Percentiles rank a stretch among this genome's conserved stretches.
Evolutionary conservation across 1,284 basidiomycete genomes (phyloP).

Genomic region (Fomitopsis schrenkii): DNA sequence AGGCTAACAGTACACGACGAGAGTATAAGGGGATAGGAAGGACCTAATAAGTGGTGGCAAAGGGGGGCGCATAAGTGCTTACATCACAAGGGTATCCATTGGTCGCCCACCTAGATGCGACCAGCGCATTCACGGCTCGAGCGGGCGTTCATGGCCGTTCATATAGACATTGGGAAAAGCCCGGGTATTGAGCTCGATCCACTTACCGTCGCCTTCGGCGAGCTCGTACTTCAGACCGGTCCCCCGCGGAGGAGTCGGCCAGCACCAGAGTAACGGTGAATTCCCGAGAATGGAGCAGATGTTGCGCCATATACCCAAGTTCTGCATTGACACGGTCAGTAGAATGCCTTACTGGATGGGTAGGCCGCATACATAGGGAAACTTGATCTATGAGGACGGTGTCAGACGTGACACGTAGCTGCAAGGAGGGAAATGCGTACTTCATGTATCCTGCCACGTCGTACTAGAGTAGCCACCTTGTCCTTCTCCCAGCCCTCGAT

Average conservation of each 20-base stretch:
- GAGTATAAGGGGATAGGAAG: neutral
- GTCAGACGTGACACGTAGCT: neutral
- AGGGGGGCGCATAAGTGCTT: conserved; percentile 20
- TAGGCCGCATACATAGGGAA: conserved; percentile 71
- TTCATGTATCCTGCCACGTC: conserved; percentile 83
- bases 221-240: conserved; percentile 78
- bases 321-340: conserved; percentile 37
- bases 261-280: conserved; percentile 80
- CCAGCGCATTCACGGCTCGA: neutral
- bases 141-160: conserved; percentile 11
- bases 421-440: conserved; percentile 33
- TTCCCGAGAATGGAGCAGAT: conserved; percentile 74
- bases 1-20: neutral
- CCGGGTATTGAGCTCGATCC: conserved; percentile 40
- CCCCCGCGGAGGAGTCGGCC: conserved; percentile 63
- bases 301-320: conserved; percentile 75
- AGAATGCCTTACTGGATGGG: neutral
- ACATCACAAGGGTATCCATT: conserved; percentile 14
- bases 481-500: conserved; percentile 99
- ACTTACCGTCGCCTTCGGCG: conserved; percentile 75
- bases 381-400: conserved; percentile 60
- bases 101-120: conserved; percentile 18
- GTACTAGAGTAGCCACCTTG: conserved; percentile 81
- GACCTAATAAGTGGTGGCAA: neutral
- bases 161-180: conserved; percentile 4